Evolutionary conservation across 2,329 filamentous ascomycete genomes (phyloP), one percentile per base, ranked within the genome.

Genomic region (Oidium heveae): DNA sequence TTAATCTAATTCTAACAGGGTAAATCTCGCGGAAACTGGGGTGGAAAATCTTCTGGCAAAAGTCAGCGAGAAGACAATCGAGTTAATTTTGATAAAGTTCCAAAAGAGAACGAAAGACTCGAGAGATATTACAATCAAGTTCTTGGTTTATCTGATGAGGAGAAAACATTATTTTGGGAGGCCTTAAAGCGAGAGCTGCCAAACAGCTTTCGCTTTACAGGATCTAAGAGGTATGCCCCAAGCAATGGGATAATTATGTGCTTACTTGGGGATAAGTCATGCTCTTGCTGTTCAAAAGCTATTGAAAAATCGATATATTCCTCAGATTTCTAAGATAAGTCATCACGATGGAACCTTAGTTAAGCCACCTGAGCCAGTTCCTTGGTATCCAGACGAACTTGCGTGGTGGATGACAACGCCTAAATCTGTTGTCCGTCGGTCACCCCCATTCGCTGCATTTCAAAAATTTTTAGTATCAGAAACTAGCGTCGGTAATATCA

Each of bases 331-430:
- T 53, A 80, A 81, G 56, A 91, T 94, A 65, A 76, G 85, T 64
- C 77, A 85, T 67, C 78, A 80, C 64, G 86, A 98, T 68, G 89
- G 84, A 63, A 74, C 82, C 62, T 74, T 75, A 15, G 88, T 96
- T 60, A 79, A 88, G 58, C 79, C 91, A 13, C 91, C 91, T 10
- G 74, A 78, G 65, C 76, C 85, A 0, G 82, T 98, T 55, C 72
- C 80, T 34, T 96, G 89, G 86, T 98, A 94, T 67, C 91, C 91
- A 44, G 87, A 96, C 65, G 79, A 86, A 64, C 79, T 98, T 57
- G 91, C 91, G 52, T 98, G 93, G 84, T 87, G 81, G 68, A 96
- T 96, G 87, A 94, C 88, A 49, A 96, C 89, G 6, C 86, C 91
- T 58, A 98, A 96, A 74, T 88, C 94, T 65, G 82, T 96, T 60